Conservation (phyloP, 2,329 filamentous ascomycete species). For the Aspergillus fructus region DNA sequence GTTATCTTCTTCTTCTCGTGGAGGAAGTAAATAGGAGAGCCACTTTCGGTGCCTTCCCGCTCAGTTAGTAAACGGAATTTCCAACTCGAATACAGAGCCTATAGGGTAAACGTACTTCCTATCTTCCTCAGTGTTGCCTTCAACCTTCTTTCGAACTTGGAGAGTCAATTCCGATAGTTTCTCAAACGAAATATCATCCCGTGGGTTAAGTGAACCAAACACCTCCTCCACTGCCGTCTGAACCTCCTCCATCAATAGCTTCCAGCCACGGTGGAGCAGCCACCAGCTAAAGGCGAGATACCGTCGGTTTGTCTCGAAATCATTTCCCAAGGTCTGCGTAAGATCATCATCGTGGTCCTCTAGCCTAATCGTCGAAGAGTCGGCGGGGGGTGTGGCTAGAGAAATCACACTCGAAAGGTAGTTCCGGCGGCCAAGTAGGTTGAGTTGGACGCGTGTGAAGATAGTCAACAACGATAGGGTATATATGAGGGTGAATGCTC, state of each 20-base stretch:
- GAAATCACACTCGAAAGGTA: constrained; percentile 95
- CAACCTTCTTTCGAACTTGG: constrained; percentile 79
- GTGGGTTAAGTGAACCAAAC: constrained; percentile 83
- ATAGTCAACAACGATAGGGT: constrained; percentile 85
- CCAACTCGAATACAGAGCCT: neutral
- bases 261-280: constrained; percentile 88
- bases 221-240: constrained; percentile 83
- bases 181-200: constrained; percentile 81
- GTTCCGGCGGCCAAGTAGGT: constrained; percentile 90
- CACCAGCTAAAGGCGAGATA: constrained; percentile 99
- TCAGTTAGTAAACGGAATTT: constrained; percentile 23
- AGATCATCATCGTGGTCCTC: constrained; percentile 93
- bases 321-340: constrained; percentile 81
- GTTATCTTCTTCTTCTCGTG: constrained; percentile 72
- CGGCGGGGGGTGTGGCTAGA: constrained; percentile 71
- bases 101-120: constrained; percentile 46
- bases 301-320: constrained; percentile 92
- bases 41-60: constrained; percentile 60
- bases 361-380: constrained; percentile 75
- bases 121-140: constrained; percentile 68
- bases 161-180: constrained; percentile 77
- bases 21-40: constrained; percentile 81
- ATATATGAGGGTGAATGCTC: constrained; percentile 89
- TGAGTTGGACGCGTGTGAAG: constrained; percentile 92
- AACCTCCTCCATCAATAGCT: constrained; percentile 76